These are phyloP conservation scores for Limonium bicolor DNA, from an alignment of 148 eudicot species.

Conservation along the genomic window DNA sequence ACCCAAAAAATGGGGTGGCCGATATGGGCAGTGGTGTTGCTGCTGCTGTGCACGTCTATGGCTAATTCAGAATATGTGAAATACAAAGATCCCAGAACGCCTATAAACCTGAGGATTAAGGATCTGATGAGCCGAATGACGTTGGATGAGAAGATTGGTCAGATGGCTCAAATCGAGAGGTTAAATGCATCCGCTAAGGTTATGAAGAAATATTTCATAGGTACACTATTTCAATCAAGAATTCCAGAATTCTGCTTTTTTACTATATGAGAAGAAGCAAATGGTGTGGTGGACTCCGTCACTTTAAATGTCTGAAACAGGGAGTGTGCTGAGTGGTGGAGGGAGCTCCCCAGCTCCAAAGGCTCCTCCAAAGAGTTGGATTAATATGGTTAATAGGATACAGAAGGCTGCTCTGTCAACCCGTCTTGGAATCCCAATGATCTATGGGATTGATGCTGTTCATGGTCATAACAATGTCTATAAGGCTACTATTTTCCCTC, in stretches of 20 bases:
- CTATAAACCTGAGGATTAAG: conserved; percentile 27
- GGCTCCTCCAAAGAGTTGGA: conserved; percentile 58
- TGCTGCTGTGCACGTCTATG: too few relatives aligned
- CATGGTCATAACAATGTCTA: conserved; percentile 71
- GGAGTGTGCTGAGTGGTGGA: conserved; percentile 75
- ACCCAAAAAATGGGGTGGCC: too few relatives aligned
- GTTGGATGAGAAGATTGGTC: conserved; percentile 62
- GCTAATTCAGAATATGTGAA: conserved; percentile 27
- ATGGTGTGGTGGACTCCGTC: too few relatives aligned
- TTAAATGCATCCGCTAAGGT: conserved; percentile 40
- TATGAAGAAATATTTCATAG: conserved; percentile 52
- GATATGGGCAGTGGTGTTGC: too few relatives aligned
- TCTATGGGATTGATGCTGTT: conserved; percentile 86
- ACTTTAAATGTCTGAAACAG: too few relatives aligned
- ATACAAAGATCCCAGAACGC: conserved; percentile 62
- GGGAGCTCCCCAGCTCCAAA: conserved; percentile 55
- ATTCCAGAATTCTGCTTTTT: too few relatives aligned
- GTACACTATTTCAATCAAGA: too few relatives aligned
- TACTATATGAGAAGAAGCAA: too few relatives aligned
- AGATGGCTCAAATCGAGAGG: conserved; percentile 66
- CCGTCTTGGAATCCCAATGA: conserved; percentile 69
- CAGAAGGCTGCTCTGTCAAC: conserved; percentile 63
- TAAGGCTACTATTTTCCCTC: conserved; percentile 75
- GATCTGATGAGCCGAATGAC: conserved; percentile 56
- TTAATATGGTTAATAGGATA: conserved; percentile 64